Evolutionary conservation across 2,329 filamentous ascomycete species (phyloP), one percentile per base, ranked within the genome.

Genomic region (Monilinia laxa): DNA sequence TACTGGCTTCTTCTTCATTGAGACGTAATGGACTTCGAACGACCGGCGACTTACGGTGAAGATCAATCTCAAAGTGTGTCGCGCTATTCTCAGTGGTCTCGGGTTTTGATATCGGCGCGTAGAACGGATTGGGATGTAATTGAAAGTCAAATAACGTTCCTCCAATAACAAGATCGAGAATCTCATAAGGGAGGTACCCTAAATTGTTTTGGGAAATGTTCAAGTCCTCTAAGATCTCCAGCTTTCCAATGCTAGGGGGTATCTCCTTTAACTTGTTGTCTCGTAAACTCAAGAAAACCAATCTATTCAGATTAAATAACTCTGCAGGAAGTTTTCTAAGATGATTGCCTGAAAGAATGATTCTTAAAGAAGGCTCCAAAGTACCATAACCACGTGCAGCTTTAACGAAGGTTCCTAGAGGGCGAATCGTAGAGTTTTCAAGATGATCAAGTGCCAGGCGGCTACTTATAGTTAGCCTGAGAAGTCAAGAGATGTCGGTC

Each of bases 181-280:
- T 62, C 31, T 71, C 57, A 51, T 64, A 67, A 12, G 90, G 90
- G 1, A 92, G 79, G 68, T 79, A 83, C 9, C 80, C 80, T 14
- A 92, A 78, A 6, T 78, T 77, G 69, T 91, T 92, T 64, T 88
- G 84, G 0, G 87, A 85, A 11, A 92, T 72, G 71, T 91, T 91
- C 51, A 92, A 82, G 62, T 86, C 82, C 62, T 80, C 78, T 4
- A 92, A 80, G 67, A 86, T 87, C 5, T 74, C 75, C 9, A 92
- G 80, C 42, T 83, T 83, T 28, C 79, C 80, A 59, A 92, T 85
- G 4, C 81, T 80, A 0, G 85, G 79, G 1, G 90, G 86, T 2
- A 92, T 77, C 72, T 89, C 84, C 0, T 78, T 78, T 18, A 92
- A 80, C 31, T 81, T 76, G 72, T 91, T 91, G 68, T 82, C 84